Evolutionary conservation across 1,139 yeast species (phyloP).

Genomic region (Saccharomyces hybrid): DNA sequence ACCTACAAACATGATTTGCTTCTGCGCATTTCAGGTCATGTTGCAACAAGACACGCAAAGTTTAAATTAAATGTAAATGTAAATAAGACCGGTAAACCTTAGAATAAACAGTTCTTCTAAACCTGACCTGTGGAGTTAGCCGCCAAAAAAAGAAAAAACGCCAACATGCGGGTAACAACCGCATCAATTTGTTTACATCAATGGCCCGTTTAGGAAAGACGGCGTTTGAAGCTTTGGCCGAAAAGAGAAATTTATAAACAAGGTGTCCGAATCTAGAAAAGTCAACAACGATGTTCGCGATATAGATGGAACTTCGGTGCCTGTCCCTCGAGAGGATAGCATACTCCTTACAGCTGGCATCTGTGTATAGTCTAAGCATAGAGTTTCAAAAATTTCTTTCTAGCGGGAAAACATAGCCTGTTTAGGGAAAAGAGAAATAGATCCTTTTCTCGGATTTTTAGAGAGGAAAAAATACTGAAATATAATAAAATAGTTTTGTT

Average conservation of each 20-base stretch:
- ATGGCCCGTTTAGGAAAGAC: neutral
- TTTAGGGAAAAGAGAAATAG: slow-evolving; percentile 12
- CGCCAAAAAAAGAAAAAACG: neutral
- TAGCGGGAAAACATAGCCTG: slow-evolving; percentile 3
- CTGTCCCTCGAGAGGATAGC: neutral
- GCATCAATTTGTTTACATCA: neutral
- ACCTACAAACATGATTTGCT: too few relatives aligned
- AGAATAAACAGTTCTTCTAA: neutral
- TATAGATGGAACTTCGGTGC: neutral
- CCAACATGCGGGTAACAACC: neutral
- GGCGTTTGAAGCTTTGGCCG: neutral
- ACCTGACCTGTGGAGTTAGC: neutral
- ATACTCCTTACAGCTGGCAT: neutral
- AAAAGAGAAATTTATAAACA: neutral
- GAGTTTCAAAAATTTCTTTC: neutral
- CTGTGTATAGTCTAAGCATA: slow-evolving; percentile 1
- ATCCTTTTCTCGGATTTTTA: slow-evolving; percentile 1
- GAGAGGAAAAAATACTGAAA: neutral
- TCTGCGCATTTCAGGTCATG: too few relatives aligned
- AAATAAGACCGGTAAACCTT: too few relatives aligned
- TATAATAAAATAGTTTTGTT: neutral
- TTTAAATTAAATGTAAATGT: too few relatives aligned
- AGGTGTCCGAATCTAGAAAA: neutral
- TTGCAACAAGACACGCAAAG: too few relatives aligned
- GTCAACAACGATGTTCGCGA: neutral